Conservation (phyloP, 2,329 filamentous ascomycete genomes). For the Colletotrichum sp. region DNA sequence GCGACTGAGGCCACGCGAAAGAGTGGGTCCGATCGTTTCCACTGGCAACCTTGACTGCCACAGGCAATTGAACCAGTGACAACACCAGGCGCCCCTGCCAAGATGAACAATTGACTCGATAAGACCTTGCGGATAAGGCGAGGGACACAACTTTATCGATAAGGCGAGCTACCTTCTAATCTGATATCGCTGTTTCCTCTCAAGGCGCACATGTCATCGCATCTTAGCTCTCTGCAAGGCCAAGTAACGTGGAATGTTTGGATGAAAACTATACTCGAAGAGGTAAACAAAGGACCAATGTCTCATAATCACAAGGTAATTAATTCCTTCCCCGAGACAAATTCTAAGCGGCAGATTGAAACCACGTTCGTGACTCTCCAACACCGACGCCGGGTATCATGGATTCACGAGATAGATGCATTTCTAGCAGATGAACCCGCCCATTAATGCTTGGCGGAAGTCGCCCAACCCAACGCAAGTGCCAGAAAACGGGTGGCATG, state of each 20-base stretch:
- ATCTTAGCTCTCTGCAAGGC: neutral
- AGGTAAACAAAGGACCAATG: neutral
- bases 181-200: neutral
- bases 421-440: neutral
- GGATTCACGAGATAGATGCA: neutral
- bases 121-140: neutral
- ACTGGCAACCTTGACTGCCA: neutral
- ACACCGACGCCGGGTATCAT: conserved; percentile 16
- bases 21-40: neutral
- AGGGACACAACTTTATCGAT: neutral
- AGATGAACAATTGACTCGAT: neutral
- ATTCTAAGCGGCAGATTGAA: neutral
- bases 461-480: neutral
- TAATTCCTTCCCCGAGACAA: neutral
- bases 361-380: neutral
- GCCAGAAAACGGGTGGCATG: neutral
- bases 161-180: neutral
- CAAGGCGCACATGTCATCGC: neutral
- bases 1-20: neutral
- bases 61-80: neutral
- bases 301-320: neutral
- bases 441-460: neutral
- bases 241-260: neutral
- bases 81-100: neutral
- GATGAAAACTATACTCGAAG: neutral